Base-by-base conservation (phyloP, 1,139 yeast genomes). In the Hansenula sp. region DNA sequence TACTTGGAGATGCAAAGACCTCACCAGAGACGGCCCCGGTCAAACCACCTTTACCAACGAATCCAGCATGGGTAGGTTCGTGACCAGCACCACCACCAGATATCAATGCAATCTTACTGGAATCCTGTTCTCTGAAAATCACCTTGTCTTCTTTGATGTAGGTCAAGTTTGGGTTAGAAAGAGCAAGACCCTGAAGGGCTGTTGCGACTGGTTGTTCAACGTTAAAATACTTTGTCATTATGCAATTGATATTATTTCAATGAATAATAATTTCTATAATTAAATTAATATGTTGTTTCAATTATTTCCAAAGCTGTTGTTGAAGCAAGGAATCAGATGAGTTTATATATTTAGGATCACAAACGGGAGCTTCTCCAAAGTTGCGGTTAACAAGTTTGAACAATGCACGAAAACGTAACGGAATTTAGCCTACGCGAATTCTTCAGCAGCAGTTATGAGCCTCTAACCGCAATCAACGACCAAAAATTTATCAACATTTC, bases 21-120 rank as follows among this genome's bases (percentile, higher is more conserved):
- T 85, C 79, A 30, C 98, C 97, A 43, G 89, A 80, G 9, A 90
- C 96, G 2, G 96, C 97, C 33, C 85, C 96, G 57, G 86, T 89
- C 36, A 91, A 66, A 57, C 85, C 69, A 42, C 93, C 93, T 25
- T 77, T 73, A 6, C 97, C 97, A 13, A 91, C 93, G 60, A 80
- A 90, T 0, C 96, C 97, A 5, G 87, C 93, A 60, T 90, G 96
- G 9, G 91, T 73, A 28, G 97, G 97, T 65, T 91, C 97, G 61
- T 91, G 98, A 33, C 98, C 98, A 10, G 93, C 82, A 28, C 98
- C 98, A 44, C 98, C 98, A 46, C 97, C 96, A 38, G 96, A 82
- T 25, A 91, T 68, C 43, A 91, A 57, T 4, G 89, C 76, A 38
- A 90, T 84, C 56, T 84, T 82, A 27, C 67, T 65, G 36, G 55